These are phyloP conservation scores for Neofusicoccum sp. DNA, from an alignment of 2,329 filamentous ascomycete species.

Conservation along the genomic window DNA sequence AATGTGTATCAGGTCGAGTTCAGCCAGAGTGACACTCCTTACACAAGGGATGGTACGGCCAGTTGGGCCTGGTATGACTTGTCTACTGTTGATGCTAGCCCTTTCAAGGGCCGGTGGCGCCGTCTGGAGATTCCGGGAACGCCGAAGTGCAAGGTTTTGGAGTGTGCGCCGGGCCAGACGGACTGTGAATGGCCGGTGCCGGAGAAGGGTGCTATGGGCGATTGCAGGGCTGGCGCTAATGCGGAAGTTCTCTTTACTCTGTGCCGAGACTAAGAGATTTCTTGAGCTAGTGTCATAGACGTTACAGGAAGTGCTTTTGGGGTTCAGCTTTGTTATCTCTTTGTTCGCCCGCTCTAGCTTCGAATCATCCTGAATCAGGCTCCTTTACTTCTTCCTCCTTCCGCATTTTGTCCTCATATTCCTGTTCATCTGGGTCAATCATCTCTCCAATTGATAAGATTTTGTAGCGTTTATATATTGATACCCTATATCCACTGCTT, in stretches of 20 bases:
- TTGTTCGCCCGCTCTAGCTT: no score
- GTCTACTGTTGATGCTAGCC: background rate
- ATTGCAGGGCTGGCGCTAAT: background rate
- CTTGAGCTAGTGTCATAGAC: background rate
- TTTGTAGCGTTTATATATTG: no score
- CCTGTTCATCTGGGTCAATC: no score
- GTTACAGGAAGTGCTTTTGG: no score
- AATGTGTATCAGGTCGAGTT: slow-evolving; percentile 5
- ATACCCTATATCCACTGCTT: no score
- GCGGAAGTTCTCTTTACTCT: background rate
- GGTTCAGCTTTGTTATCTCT: no score
- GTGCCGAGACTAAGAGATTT: background rate
- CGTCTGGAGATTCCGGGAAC: background rate
- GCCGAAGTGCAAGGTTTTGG: background rate
- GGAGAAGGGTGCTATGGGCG: background rate
- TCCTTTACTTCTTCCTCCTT: no score
- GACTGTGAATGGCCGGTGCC: slow-evolving; percentile 13
- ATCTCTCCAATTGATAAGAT: no score
- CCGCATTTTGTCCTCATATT: no score
- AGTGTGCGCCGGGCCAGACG: background rate
- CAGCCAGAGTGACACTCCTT: background rate
- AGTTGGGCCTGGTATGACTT: background rate
- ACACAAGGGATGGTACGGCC: background rate
- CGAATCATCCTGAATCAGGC: no score
- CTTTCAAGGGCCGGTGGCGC: background rate